Conservation (phyloP, 768 basidiomycete genomes). For the Mycena capillaripes region DNA sequence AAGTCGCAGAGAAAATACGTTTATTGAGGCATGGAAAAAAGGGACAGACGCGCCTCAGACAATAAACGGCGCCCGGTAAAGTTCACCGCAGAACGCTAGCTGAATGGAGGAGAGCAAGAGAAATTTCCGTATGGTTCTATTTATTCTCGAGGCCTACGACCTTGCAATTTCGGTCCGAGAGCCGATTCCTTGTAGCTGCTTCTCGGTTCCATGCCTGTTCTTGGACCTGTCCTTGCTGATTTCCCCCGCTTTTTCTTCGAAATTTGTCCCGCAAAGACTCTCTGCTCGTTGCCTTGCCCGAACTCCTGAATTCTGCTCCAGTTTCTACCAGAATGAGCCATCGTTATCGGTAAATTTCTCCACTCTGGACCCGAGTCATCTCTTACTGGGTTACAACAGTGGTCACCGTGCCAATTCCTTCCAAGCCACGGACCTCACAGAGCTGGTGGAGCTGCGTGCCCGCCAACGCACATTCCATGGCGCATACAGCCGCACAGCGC, state of each 20-base stretch:
- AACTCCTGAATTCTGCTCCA: background rate
- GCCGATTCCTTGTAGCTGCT: too few relatives aligned
- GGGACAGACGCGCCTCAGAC: background rate
- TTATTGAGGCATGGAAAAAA: background rate
- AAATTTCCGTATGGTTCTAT: background rate
- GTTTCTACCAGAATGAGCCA: slow-evolving; percentile 13
- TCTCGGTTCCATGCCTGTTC: too few relatives aligned
- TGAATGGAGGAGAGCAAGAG: background rate
- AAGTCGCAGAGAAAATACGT: background rate
- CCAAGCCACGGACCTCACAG: slow-evolving; percentile 64
- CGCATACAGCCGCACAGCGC: slow-evolving; percentile 82
- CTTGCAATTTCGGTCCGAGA: background rate
- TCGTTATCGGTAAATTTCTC: slow-evolving; percentile 27
- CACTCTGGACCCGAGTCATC: background rate
- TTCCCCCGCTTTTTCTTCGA: too few relatives aligned
- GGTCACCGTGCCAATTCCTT: slow-evolving; percentile 67
- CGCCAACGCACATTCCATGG: slow-evolving; percentile 88
- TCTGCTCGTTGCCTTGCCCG: too few relatives aligned
- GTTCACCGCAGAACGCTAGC: too few relatives aligned
- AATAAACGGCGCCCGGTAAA: background rate
- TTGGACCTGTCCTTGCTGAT: too few relatives aligned
- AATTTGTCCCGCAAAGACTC: too few relatives aligned
- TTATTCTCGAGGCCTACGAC: background rate
- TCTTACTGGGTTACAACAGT: slow-evolving; percentile 39
- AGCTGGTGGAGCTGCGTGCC: slow-evolving; percentile 83